Evolutionary conservation across 2,329 filamentous ascomycete species (phyloP), one percentile per base, ranked within the genome.

Genomic region (Diplodia sapinea): DNA sequence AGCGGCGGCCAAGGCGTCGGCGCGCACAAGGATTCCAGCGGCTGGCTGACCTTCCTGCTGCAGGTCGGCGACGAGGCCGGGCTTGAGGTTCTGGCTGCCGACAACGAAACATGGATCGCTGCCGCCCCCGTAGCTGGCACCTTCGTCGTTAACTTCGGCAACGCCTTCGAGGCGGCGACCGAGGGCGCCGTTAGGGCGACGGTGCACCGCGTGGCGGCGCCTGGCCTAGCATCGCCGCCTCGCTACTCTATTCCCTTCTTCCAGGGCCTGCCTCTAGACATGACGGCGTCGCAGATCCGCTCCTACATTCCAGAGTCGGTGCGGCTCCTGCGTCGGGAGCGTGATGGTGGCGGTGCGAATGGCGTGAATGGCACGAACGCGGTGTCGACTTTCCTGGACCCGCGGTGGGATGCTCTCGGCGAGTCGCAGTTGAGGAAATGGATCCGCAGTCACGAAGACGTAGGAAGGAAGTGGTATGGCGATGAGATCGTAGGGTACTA

Each of bases 31-130:
- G 86, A 88, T 73, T 88, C 84, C 0, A 88, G 86, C 0, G 87
- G 87, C 3, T 89, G 86, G 86, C 86, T 87, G 79, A 89, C 87
- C 0, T 89, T 89, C 69, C 81, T 89, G 3, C 82, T 87, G 1
- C 88, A 89, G 73, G 84, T 86, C 7, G 86, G 84, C 0, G 81
- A 83, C 2, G 82, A 85, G 3, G 77, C 80, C 49, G 83, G 85
- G 0, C 76, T 87, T 0, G 83, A 87, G 71, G 84, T 83, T 0
- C 79, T 88, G 17, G 83, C 83, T 68, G 78, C 80, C 50, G 72
- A 73, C 0, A 84, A 83, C 1, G 69, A 73, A 1, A 66, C 64
- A 13, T 87, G 85, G 86, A 74, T 87, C 26, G 78, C 83, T 43
- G 84, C 83, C 6, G 82, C 82, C 0, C 80, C 79, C 0, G 73